Evolutionary conservation across 805 yeast genomes (phyloP).

Genomic region (Zygoascus bituminiphila): DNA sequence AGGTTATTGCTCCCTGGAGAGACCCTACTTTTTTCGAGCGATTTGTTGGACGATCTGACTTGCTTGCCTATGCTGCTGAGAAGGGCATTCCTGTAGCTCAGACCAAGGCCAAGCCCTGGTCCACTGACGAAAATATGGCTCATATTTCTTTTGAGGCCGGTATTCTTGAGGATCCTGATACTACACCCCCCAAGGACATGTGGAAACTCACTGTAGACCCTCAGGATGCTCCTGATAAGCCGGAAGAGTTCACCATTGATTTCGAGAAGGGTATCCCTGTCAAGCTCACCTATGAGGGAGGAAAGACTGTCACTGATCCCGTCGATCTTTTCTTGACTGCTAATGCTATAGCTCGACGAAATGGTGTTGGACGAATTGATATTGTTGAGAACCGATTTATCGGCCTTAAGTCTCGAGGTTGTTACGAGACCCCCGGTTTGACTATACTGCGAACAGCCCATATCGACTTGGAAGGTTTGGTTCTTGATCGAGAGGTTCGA

Average conservation of each 20-base stretch:
- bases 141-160: conserved; percentile 99
- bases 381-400: conserved; percentile 98
- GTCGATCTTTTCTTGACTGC: conserved; percentile 89
- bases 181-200: conserved; percentile 99
- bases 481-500: conserved; percentile 95
- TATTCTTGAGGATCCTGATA: conserved; percentile 95
- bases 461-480: conserved; percentile 93
- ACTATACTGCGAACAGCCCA: conserved; percentile 90
- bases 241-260: conserved; percentile 78
- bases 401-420: conserved; percentile 98
- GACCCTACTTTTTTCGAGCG: conserved; percentile 88
- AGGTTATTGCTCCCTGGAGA: conserved; percentile 99
- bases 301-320: conserved; percentile 66
- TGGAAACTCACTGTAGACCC: conserved; percentile 99
- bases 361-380: conserved; percentile 99
- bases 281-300: conserved; percentile 59
- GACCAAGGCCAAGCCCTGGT: conserved; percentile 99
- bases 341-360: conserved; percentile 93
- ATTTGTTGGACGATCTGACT: conserved; percentile 96
- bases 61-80: conserved; percentile 85
- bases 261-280: conserved; percentile 84
- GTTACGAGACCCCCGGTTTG: conserved; percentile 98
- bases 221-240: conserved; percentile 83
- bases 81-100: conserved; percentile 93
- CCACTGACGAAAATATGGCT: conserved; percentile 98